Base-by-base conservation (phyloP, 2,329 filamentous ascomycete genomes). In the Verticillium tricorpus region DNA sequence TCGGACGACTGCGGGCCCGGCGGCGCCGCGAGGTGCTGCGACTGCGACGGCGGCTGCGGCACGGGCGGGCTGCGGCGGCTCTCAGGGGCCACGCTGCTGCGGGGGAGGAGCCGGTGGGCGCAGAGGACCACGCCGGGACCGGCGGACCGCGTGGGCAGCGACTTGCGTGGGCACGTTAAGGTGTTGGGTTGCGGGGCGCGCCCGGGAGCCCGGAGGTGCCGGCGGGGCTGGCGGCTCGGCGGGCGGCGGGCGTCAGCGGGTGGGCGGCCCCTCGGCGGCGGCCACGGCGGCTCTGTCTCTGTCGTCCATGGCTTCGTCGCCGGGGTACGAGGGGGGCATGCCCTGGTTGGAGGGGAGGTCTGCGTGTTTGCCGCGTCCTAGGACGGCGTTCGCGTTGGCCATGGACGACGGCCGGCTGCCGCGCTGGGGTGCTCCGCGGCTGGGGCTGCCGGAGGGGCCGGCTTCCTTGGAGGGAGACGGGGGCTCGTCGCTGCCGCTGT, bases 401-500 rank as follows among this genome's bases (percentile, higher is more conserved):
- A 52, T 22, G 7, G 45, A 52, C 45, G 45, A 12, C 19, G 45
- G 45, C 9, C 45, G 45, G 12, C 19, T 52, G 45, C 45, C 22
- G 45, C 45, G 45, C 19, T 52, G 45, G 11, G 45, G 45, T 8
- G 19, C 39, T 45, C 39, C 45, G 19, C 45, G 45, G 17, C 19
- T 11, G 45, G 45, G 45, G 19, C 45, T 52, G 37, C 15, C 14
- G 6, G 37, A 17, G 37, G 6, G 6, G 15, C 37, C 37, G 37
- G n/a, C 17, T 12, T 52, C 45, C 11, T 25, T 40, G 45, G 58
- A 37, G 45, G 58, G 55, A 45, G 56, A 60, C 17, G 40, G 39
- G 57, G 40, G 56, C n/a, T 61, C 60, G 54, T 57, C 60, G 59
- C 55, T 37, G 57, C 57, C 63, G 40, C 61, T 58, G 40, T 61